Base-by-base conservation (phyloP, 2,329 filamentous ascomycete genomes). In the Sporothrix variecibatus region DNA sequence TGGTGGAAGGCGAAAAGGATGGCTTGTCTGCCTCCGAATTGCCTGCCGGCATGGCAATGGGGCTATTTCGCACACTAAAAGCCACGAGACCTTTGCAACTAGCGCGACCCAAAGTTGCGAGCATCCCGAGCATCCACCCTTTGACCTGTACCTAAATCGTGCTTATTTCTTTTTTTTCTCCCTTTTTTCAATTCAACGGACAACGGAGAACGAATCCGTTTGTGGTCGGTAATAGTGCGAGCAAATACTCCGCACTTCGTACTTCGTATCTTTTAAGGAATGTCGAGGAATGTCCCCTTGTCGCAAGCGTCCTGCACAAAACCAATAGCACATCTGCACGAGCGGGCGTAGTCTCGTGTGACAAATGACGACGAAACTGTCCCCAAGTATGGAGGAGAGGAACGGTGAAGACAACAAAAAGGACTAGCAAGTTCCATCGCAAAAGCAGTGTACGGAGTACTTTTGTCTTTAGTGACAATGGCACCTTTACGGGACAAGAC, bases 41-140 rank as follows among this genome's bases (percentile, higher is more conserved):
- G 64, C 40, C 64, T 49, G 40, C 40, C 65, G 26, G 65, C 65
- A 34, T 23, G 65, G 65, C 65, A 51, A 51, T 8, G 26, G 12
- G 12, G 23, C n/a, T n/a, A n/a, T n/a, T n/a, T 20, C 11, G 23
- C 17, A 23, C 38, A 53, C 71, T 67, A 65, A 73, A 73, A 67
- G 62, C 71, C 72, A 73, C 72, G 72, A 73, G 71, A 69, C 67
- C 67, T 17, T 7, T 2, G 3, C 31, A 34, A 68, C 72, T 73
- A 60, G 51, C 62, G 49, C 64, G 34, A 72, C 62, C 58, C 58
- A 40, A 11, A 43, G 51, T 31, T 2, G 9, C 2, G n/a, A 38
- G 49, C 23, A 28, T 26, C 51, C 4, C 12, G 15, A 17, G 15
- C 51, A 53, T 53, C 20, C 51, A 53, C 8, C n/a, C n/a, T n/a